Evolutionary conservation across 805 yeast species (phyloP).

Genomic region (Schwanniomyces yamadae): DNA sequence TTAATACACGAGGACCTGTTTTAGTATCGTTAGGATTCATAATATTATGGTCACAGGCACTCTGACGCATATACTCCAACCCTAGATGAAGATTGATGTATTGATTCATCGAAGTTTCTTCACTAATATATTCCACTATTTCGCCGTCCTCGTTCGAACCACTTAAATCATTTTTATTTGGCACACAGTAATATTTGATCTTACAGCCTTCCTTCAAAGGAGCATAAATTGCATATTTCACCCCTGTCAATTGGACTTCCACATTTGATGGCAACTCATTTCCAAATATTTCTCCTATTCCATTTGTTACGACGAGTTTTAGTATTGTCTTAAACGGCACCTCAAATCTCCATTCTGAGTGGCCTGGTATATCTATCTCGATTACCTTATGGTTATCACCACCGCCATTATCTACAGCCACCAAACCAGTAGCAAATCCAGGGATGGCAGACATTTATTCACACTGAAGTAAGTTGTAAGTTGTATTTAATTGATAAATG

Average conservation of each 20-base stretch:
- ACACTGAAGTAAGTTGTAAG: too few species aligned
- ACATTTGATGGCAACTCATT: conserved; percentile 80
- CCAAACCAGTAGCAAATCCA: conserved; percentile 10
- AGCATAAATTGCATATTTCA: conserved; percentile 37
- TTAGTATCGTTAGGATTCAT: conserved; percentile 28
- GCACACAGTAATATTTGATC: conserved; percentile 40
- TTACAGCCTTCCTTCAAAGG: conserved; percentile 61
- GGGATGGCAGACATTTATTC: conserved; percentile 11
- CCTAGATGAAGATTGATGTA: conserved; percentile 74
- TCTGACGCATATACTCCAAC: conserved; percentile 54
- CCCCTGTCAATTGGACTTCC: conserved; percentile 42
- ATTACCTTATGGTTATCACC: conserved; percentile 6
- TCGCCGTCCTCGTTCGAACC: conserved; percentile 34
- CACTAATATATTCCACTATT: conserved; percentile 62
- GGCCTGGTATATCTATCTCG: conserved; percentile 28
- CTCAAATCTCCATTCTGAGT: conserved; percentile 79
- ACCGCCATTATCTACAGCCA: conserved; percentile 1
- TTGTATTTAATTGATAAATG: too few species aligned
- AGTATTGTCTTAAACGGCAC: conserved; percentile 52
- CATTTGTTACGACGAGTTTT: conserved; percentile 53
- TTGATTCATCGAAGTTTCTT: conserved; percentile 65
- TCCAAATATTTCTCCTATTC: conserved; percentile 89
- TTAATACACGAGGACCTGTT: conserved; percentile 56
- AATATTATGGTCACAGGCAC: conserved; percentile 21
- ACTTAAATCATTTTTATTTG: conserved; percentile 25